A percentile compares a stretch with the other conserved stretches of the same genome.
phyloP scores from a whole-genome alignment of 2,329 filamentous ascomycete genomes.

The Alternaria viburni region DNA sequence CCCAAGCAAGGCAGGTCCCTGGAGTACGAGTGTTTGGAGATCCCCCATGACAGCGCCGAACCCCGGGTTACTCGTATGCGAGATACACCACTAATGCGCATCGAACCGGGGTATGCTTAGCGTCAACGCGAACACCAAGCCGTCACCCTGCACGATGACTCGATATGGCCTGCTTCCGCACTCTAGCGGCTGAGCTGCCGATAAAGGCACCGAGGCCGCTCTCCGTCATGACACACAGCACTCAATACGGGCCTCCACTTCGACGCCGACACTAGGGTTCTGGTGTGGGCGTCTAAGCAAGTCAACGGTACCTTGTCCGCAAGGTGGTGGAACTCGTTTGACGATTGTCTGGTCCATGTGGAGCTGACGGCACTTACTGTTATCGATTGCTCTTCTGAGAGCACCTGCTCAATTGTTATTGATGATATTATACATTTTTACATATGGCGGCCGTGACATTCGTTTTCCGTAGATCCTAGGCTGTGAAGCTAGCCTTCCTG shows the following conservation, averaged over 20 bases:
- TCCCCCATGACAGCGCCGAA: slow-evolving; percentile 6
- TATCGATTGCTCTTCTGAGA: not conserved
- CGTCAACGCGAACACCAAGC: slow-evolving; percentile 16
- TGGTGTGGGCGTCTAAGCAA: slow-evolving; percentile 1
- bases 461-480: slow-evolving; percentile 14
- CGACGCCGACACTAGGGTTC: not conserved
- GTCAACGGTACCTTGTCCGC: slow-evolving; percentile 1
- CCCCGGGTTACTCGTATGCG: slow-evolving; percentile 22
- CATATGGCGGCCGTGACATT: slow-evolving; percentile 21
- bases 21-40: not conserved
- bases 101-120: slow-evolving; percentile 1
- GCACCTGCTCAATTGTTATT: slow-evolving; percentile 10
- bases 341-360: not conserved
- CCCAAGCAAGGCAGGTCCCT: slow-evolving; percentile 2
- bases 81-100: slow-evolving; percentile 12
- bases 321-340: not conserved
- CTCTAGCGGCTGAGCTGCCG: slow-evolving; percentile 14
- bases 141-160: slow-evolving; percentile 6
- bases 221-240: slow-evolving; percentile 5
- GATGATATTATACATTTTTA: slow-evolving; percentile 28
- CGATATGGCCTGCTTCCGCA: slow-evolving; percentile 6
- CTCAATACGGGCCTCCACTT: slow-evolving; percentile 12
- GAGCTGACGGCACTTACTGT: not conserved
- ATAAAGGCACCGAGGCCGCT: slow-evolving; percentile 9
- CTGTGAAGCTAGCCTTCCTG: slow-evolving; percentile 7